Base-by-base conservation (phyloP, 2,329 filamentous ascomycete genomes). In the Talaromyces piceae region DNA sequence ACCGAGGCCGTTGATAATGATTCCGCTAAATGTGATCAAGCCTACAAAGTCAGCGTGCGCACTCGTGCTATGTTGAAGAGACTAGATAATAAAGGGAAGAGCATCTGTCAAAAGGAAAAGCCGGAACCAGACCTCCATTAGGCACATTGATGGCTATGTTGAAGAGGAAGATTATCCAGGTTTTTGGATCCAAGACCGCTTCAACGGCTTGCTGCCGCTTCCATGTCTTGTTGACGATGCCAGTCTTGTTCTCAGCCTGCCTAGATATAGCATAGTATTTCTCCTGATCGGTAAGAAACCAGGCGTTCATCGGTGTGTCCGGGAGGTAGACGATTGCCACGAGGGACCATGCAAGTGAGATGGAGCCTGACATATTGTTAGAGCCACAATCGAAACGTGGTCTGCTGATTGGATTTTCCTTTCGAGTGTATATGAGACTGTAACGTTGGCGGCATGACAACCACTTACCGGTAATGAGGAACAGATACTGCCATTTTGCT, bases 401-500 rank as follows among this genome's bases (percentile, higher is more conserved):
- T n/a, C n/a, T n/a, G n/a, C n/a, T n/a, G n/a, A n/a, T n/a, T n/a
- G n/a, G n/a, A n/a, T n/a, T n/a, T n/a, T n/a, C n/a, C n/a, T n/a
- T n/a, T n/a, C n/a, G n/a, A n/a, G n/a, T n/a, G n/a, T n/a, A n/a
- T n/a, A n/a, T n/a, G n/a, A n/a, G n/a, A n/a, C n/a, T n/a, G n/a
- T n/a, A n/a, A n/a, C n/a, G n/a, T n/a, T n/a, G 18, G 3, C 6
- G 13, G 4, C 5, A 13, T 25, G 4, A 16, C 12, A 37, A 27
- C 23, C 16, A 45, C 47, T 27, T 12, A 49, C 79, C 78, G 75
- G 69, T 58, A 25, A 80, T 69, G 51, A 78, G 74, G 60, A 78
- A 82, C 68, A 82, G 76, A 71, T 76, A 79, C 46, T 75, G 70
- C 79, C 79, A 82, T 6, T 75, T 76, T n/a, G 69, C 68, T 13